Evolutionary conservation across 176 grass and related monocot species (phyloP).

Genomic region (Eragrostis nindensis): DNA sequence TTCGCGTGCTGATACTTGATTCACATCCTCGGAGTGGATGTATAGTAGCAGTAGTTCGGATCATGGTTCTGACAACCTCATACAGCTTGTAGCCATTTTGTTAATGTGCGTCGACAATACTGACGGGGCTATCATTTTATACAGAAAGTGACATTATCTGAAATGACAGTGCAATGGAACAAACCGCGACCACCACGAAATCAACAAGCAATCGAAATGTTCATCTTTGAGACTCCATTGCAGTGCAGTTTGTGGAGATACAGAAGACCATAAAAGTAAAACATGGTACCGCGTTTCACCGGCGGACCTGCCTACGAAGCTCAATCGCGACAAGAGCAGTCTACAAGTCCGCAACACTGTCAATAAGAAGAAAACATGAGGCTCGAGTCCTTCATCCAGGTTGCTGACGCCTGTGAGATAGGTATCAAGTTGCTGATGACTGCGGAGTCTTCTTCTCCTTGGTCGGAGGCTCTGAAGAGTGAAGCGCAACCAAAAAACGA

Average conservation of each 20-base stretch:
- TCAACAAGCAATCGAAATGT: background rate
- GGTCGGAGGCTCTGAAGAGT: conserved; percentile 5
- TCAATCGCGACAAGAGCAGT: background rate
- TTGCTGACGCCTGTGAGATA: background rate
- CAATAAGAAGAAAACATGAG: background rate
- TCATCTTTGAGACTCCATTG: background rate
- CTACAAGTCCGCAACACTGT: background rate
- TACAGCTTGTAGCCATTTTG: no score
- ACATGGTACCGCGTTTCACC: no score
- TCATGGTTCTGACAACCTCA: no score
- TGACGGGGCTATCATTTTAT: no score
- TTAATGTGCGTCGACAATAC: no score
- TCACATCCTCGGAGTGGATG: no score
- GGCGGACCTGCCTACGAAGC: background rate
- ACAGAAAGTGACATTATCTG: no score
- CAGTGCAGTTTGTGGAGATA: background rate
- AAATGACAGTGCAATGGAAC: background rate
- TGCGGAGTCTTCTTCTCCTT: conserved; percentile 55
- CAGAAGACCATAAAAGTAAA: no score
- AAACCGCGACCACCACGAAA: background rate
- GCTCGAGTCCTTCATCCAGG: background rate
- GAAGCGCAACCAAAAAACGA: background rate
- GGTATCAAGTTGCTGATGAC: background rate
- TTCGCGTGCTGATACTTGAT: no score
- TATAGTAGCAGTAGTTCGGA: no score